These are phyloP conservation scores for Coemansia guatemalensis DNA, from an alignment of 192 early-diverging fungal genomes.

Conservation along the genomic window DNA sequence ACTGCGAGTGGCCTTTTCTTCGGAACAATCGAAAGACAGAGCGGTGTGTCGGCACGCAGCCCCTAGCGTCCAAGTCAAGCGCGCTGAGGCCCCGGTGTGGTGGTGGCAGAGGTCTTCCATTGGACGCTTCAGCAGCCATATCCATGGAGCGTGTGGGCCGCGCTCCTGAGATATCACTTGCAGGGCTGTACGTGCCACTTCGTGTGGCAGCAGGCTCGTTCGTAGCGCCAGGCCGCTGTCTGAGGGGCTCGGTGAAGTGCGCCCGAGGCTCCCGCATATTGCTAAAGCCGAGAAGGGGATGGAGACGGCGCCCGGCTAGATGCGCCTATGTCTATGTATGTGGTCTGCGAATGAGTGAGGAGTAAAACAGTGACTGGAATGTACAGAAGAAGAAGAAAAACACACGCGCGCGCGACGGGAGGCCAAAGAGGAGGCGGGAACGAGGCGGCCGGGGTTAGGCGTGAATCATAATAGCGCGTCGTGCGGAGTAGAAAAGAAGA, in stretches of 20 bases:
- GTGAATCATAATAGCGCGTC: neutral
- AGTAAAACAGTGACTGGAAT: neutral
- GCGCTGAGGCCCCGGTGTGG: conserved; percentile 10
- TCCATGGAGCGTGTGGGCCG: conserved; percentile 11
- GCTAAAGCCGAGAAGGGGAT: neutral
- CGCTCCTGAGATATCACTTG: conserved; percentile 10
- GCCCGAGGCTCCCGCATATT: conserved; percentile 25
- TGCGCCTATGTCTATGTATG: too few species aligned
- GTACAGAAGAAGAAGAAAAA: neutral
- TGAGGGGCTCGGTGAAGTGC: conserved; percentile 37
- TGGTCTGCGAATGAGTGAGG: neutral
- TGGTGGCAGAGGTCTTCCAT: neutral
- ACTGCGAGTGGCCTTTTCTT: conserved; percentile 22
- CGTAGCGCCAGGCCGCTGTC: conserved; percentile 8
- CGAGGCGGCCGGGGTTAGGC: too few species aligned
- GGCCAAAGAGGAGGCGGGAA: neutral
- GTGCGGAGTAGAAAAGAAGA: neutral
- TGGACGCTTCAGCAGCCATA: conserved; percentile 2
- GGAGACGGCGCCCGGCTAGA: neutral
- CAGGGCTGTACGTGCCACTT: conserved; percentile 25
- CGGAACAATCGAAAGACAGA: conserved; percentile 46
- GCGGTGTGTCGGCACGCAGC: conserved; percentile 48
- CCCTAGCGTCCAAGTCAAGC: conserved; percentile 16
- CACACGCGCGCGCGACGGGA: neutral
- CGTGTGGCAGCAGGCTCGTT: conserved; percentile 8